phyloP scores from a whole-genome alignment of 1,284 basidiomycete species.

The Kalmanozyma brasiliensis region DNA sequence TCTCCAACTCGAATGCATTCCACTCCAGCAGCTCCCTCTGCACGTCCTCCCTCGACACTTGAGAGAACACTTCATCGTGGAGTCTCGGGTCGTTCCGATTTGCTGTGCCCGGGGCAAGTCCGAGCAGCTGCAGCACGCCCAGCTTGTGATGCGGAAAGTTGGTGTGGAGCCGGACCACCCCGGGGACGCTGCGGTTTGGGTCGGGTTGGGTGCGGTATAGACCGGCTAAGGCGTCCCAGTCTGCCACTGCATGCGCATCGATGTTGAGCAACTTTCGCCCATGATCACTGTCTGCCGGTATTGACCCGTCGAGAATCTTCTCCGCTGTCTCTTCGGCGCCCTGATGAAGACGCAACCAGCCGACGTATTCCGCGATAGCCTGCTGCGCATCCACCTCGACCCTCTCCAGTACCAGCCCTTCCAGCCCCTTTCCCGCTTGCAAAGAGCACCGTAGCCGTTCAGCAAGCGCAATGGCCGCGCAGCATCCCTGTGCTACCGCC shows the following conservation, averaged over 20 bases:
- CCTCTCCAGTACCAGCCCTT: not conserved
- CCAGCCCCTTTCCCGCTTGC: not conserved
- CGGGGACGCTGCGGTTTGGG: not conserved
- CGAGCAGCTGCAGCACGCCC: slow-evolving; percentile 30
- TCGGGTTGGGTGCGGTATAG: slow-evolving; percentile 12
- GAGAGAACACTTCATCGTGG: slow-evolving; percentile 6
- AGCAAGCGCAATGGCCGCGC: slow-evolving; percentile 7
- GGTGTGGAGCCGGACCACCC: slow-evolving; percentile 31
- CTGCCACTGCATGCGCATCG: slow-evolving; percentile 11
- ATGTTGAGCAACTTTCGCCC: slow-evolving; percentile 9
- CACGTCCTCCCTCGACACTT: not conserved
- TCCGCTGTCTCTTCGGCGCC: not conserved
- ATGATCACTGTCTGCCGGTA: not conserved
- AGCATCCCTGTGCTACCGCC: slow-evolving; percentile 29
- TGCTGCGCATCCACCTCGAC: slow-evolving; percentile 26
- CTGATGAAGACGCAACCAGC: slow-evolving; percentile 17
- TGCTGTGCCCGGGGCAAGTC: not conserved
- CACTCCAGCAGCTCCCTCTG: slow-evolving; percentile 13
- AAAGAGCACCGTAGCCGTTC: not conserved
- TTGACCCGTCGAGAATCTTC: slow-evolving; percentile 6
- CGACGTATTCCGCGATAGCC: slow-evolving; percentile 24
- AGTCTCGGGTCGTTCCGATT: slow-evolving; percentile 9
- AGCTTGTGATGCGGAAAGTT: slow-evolving; percentile 45
- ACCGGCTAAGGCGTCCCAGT: slow-evolving; percentile 33
- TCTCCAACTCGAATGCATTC: slow-evolving; percentile 36